Base-by-base conservation (phyloP, 1,139 yeast genomes). In the Komagataea norvegica region DNA sequence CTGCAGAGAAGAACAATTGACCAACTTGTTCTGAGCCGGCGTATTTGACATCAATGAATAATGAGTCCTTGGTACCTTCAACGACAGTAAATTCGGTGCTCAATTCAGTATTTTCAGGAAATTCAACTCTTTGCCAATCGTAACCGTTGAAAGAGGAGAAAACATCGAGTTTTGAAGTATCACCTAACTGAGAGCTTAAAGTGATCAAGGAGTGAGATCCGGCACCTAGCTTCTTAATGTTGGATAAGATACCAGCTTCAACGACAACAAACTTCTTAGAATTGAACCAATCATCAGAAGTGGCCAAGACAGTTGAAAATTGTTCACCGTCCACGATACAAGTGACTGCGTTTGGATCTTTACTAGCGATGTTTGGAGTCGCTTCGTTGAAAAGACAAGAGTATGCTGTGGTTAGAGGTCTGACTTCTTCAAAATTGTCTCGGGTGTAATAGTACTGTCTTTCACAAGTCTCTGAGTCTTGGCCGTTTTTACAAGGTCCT, bases 1-100 rank as follows among this genome's bases (percentile, higher is more conserved):
- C 77, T 49, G 78, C 79, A 6, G 86, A 75, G n/a, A 72, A 60
- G 54, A 70, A 79, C 17, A 82, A 50, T 10, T 75, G 53, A 56
- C 74, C 60, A 47, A 60, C 37, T 42, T 48, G 31, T 7, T 37
- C 36, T 10, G 49, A 41, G 6, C 46, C 38, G 11, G 52, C 41
- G 24, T 54, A 49, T 24, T 49, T 60, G 10, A 75, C 69, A 24
- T 74, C 68, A 13, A 82, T 51, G 47, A 77, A 77, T 15, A 81
- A 53, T 1, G 84, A 71, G 54, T 68, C 65, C 0, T 72, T 68
- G 8, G 77, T 70, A 0, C 87, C 74, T 13, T 75, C 75, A 37
- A 80, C 63, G 39, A 80, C 64, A 3, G 69, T 57, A 58, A 72
- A 67, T 27, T 64, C 52, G 18, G 47, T 50, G n/a, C 56, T 57